Evolutionary conservation across 2,329 filamentous ascomycete genomes (phyloP).

Genomic region (Aspergillus ibericus): DNA sequence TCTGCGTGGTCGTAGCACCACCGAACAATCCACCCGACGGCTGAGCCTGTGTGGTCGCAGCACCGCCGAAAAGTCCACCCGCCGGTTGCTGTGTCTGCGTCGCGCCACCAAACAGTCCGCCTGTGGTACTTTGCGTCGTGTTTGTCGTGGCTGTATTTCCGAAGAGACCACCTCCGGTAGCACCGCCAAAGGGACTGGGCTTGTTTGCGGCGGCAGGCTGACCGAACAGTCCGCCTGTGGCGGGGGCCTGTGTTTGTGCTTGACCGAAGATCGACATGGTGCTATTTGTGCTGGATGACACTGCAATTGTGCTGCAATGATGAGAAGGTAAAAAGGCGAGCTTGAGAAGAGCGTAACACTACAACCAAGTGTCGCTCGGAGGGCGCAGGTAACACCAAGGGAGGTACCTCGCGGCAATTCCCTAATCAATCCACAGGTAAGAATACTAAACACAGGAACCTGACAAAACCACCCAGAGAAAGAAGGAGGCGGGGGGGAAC

Average conservation of each 20-base stretch:
- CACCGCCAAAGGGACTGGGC: conserved; percentile 39
- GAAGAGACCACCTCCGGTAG: conserved; percentile 36
- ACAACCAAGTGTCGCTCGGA: too few relatives aligned
- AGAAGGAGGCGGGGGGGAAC: too few relatives aligned
- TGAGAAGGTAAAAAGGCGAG: not conserved
- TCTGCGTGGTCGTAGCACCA: conserved; percentile 21
- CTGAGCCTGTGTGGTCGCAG: conserved; percentile 18
- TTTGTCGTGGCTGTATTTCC: conserved; percentile 16
- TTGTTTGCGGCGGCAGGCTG: conserved; percentile 30
- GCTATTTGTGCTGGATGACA: too few relatives aligned
- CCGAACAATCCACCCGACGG: conserved; percentile 41
- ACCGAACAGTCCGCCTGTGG: conserved; percentile 30
- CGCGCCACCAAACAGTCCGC: conserved; percentile 28
- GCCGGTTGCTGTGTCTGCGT: conserved; percentile 33
- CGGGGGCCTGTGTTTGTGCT: conserved; percentile 20
- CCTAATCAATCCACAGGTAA: too few relatives aligned
- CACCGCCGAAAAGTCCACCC: conserved; percentile 30
- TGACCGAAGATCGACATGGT: conserved; percentile 43
- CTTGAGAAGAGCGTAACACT: not conserved
- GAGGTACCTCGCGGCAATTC: too few relatives aligned
- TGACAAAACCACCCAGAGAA: too few relatives aligned
- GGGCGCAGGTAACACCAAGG: too few relatives aligned
- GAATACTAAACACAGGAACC: too few relatives aligned
- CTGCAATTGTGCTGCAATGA: not conserved
- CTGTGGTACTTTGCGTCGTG: conserved; percentile 12